Evolutionary conservation across 345 rosid genomes (phyloP), one percentile per base, ranked within the genome.

Genomic region (Corymbia maculata): DNA sequence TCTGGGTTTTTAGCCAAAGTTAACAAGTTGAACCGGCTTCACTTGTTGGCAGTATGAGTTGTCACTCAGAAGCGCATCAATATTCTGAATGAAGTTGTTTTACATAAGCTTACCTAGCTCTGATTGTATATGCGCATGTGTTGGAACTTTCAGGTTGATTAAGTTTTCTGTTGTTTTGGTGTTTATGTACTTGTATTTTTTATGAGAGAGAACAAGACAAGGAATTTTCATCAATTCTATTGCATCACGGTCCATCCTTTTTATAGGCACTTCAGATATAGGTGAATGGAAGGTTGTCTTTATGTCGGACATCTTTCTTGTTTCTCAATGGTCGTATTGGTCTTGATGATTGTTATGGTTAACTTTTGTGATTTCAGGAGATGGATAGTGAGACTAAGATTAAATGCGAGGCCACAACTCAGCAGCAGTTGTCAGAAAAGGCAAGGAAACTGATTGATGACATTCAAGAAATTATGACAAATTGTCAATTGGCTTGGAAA

Each of bases 401-500:
- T 80, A 93, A 93, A 88, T 93, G 95, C 55, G 80, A 90, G 13
- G 91, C 96, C 75, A 85, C 90, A 45, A 90, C 96, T 11, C 95
- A 93, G 92, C 93, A 90, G 92, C 87, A 85, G 61, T 84, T 96
- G 91, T 87, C 91, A 89, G 98, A 94, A 89, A 96, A 93, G 90
- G 94, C 92, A 9, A 94, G 93, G 90, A 92, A 92, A 86, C 85
- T 95, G 91, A 89, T 95, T 50, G 89, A 90, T 88, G 94, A 92
- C 89, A 96, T 96, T 68, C 95, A 94, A 86, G 95, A 89, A 80
- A 93, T 91, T 87, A 93, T 97, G 89, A 84, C 87, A 52, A 90
- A 92, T 89, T 95, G 96, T 89, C 95, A 94, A 79, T 90, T 94
- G 86, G 97, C 99, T 2, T 92, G 95, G 86, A 95, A 90, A 86